phyloP scores from a whole-genome alignment of 345 rosid genomes.

The Murraya koenigii region DNA sequence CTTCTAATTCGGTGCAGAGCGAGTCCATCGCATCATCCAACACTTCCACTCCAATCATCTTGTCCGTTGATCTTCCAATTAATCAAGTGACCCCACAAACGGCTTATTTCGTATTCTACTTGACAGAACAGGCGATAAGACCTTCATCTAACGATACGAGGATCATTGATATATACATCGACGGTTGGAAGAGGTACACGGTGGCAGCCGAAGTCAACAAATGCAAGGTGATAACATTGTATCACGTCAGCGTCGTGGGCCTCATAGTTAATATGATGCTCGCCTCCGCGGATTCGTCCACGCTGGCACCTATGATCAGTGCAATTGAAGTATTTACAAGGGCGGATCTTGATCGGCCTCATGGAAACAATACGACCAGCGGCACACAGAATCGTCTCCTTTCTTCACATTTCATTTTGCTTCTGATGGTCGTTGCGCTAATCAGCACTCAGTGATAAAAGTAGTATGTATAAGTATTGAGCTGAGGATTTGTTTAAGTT shows the following conservation, averaged over 20 bases:
- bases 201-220: background rate
- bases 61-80: conserved; percentile 3
- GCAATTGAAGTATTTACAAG: background rate
- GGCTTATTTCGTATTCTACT: conserved; percentile 20
- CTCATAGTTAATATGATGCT: background rate
- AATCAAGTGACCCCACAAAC: background rate
- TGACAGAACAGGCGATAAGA: background rate
- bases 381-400: background rate
- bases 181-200: conserved; percentile 5
- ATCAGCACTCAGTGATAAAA: background rate
- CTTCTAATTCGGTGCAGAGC: no score
- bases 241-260: background rate
- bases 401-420: background rate
- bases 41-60: no score
- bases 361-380: background rate
- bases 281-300: background rate
- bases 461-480: no score
- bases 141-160: conserved; percentile 3
- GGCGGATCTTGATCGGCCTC: background rate
- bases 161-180: conserved; percentile 11
- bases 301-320: background rate
- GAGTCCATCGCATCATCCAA: no score
- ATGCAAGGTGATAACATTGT: background rate
- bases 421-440: background rate
- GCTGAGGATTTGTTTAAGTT: no score